Evolutionary conservation across 805 yeast genomes (phyloP).

Genomic region (Debaryomyces prosopidis): DNA sequence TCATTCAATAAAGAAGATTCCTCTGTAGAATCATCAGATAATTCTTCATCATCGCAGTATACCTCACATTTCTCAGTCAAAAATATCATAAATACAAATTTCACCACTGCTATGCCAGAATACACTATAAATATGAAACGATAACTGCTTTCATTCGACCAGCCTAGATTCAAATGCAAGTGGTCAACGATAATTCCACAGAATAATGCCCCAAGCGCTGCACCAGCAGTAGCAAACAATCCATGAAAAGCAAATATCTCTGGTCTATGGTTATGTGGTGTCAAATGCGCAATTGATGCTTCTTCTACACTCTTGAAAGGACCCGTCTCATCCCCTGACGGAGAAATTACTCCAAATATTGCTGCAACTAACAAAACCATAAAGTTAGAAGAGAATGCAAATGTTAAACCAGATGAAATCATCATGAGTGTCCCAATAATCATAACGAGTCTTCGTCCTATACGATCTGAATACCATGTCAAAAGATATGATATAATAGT

Average conservation of each 20-base stretch:
- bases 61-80: constrained; percentile 57
- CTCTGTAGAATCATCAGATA: constrained; percentile 6
- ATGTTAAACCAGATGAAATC: constrained; percentile 65
- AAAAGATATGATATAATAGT: constrained; percentile 66
- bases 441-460: constrained; percentile 71
- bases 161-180: constrained; percentile 29
- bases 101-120: constrained; percentile 52
- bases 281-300: constrained; percentile 76
- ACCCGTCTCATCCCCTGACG: constrained; percentile 88
- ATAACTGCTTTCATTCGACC: constrained; percentile 47
- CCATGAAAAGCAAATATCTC: constrained; percentile 77
- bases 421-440: constrained; percentile 64
- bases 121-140: constrained; percentile 58
- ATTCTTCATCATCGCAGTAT: constrained; percentile 19
- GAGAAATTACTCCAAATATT: constrained; percentile 81
- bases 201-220: constrained; percentile 67
- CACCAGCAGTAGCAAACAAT: constrained; percentile 66
- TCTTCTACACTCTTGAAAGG: constrained; percentile 89
- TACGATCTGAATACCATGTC: constrained; percentile 73
- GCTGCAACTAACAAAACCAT: constrained; percentile 66
- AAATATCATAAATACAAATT: constrained; percentile 50
- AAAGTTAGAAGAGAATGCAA: constrained; percentile 57
- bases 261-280: constrained; percentile 63
- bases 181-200: constrained; percentile 62
- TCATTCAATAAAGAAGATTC: constrained; percentile 5